A percentile compares a stretch with the other conserved stretches of the same genome.
Evolutionary conservation across 1,284 basidiomycete species (phyloP).

Genomic region (Ganoderma meredithae): DNA sequence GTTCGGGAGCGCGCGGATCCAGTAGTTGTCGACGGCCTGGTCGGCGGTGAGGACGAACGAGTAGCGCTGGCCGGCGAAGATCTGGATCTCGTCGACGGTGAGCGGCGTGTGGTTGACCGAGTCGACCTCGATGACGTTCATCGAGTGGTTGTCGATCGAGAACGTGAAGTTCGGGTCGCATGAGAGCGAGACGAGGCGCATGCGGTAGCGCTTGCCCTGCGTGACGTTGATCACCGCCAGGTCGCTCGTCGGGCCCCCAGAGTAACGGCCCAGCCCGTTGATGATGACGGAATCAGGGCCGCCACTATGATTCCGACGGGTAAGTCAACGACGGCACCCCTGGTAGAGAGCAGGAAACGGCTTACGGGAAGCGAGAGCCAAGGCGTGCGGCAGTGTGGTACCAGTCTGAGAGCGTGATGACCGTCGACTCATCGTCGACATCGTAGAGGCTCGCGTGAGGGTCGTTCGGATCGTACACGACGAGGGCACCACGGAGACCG

Average conservation of each 20-base stretch:
- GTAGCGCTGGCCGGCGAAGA: constrained; percentile 48
- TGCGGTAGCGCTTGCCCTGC: constrained; percentile 47
- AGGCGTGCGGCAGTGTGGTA: constrained; percentile 32
- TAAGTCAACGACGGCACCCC: too few relatives aligned
- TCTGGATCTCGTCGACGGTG: constrained; percentile 41
- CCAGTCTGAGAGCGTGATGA: constrained; percentile 39
- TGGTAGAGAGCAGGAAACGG: too few relatives aligned
- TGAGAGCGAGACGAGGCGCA: constrained; percentile 59
- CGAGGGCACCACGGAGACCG: constrained; percentile 43
- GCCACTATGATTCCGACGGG: not conserved
- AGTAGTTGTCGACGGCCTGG: constrained; percentile 30
- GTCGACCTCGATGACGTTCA: constrained; percentile 48
- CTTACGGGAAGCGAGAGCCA: constrained; percentile 29
- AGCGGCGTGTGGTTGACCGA: constrained; percentile 43
- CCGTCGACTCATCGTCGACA: constrained; percentile 45
- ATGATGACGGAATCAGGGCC: constrained; percentile 50
- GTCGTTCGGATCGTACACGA: constrained; percentile 52
- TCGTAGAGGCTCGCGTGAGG: constrained; percentile 48
- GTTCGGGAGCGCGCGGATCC: constrained; percentile 40
- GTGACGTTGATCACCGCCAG: constrained; percentile 44
- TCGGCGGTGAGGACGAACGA: constrained; percentile 42
- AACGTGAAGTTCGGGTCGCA: constrained; percentile 45
- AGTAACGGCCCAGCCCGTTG: constrained; percentile 53
- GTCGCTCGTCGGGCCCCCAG: constrained; percentile 29
- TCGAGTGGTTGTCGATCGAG: constrained; percentile 46